Percentiles rank a stretch among this genome's conserved stretches.
These are phyloP conservation scores for Cytospora chrysosperma DNA, from an alignment of 2,329 filamentous ascomycete genomes.

Conservation along the genomic window DNA sequence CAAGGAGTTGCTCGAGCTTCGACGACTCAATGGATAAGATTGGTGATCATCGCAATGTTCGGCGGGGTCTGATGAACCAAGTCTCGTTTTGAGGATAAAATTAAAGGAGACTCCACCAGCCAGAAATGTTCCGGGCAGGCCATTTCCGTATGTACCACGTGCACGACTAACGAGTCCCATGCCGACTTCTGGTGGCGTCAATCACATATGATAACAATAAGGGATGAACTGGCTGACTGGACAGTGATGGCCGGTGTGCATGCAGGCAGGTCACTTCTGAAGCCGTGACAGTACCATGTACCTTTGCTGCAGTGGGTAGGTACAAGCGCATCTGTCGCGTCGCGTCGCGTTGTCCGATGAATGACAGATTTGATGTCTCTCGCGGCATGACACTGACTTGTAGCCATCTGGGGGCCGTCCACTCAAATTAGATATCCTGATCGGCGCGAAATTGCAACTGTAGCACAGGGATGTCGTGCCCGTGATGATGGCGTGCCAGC, in stretches of 20 bases:
- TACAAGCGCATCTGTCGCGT: neutral
- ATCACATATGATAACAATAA: no score
- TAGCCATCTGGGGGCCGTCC: neutral
- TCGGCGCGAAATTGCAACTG: neutral
- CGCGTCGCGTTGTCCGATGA: neutral
- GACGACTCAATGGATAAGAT: neutral
- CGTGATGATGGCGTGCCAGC: neutral
- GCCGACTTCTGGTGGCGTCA: no score
- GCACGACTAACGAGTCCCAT: no score
- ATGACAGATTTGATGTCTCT: neutral
- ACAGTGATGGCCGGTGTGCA: neutral
- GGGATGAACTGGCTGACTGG: neutral
- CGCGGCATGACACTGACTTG: neutral
- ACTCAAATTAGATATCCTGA: neutral
- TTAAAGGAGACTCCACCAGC: constrained; percentile 17
- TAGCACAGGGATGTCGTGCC: neutral
- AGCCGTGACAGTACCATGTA: neutral
- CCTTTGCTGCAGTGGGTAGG: neutral
- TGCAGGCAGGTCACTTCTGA: no score
- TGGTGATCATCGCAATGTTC: neutral
- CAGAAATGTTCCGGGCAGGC: constrained; percentile 8
- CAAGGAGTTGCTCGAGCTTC: neutral
- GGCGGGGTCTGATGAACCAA: neutral
- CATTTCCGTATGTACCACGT: neutral
- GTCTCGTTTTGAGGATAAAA: constrained; percentile 14